Evolutionary conservation across 2,329 filamentous ascomycete species (phyloP).

Genomic region (Sporothrix protearum): DNA sequence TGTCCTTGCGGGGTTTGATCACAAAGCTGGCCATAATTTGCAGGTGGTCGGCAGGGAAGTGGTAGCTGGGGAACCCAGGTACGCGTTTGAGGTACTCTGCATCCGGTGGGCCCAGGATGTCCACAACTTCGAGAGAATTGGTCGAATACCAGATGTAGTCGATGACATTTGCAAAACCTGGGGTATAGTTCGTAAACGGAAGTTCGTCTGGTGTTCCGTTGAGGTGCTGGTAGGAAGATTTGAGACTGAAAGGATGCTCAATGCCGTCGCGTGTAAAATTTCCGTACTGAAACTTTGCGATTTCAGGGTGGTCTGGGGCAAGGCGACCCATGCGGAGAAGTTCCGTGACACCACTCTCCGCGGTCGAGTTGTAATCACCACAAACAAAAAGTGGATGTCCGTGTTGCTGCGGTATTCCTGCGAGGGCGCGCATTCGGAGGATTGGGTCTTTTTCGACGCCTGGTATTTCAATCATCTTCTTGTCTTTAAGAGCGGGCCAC

Average conservation of each 20-base stretch:
- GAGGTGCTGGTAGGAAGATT: constrained; percentile 81
- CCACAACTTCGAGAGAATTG: constrained; percentile 79
- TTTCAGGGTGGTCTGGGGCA: constrained; percentile 72
- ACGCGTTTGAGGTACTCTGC: constrained; percentile 79
- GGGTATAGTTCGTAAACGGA: constrained; percentile 94
- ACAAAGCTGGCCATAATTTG: constrained; percentile 86
- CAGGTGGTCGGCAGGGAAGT: constrained; percentile 91
- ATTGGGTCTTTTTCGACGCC: constrained; percentile 42
- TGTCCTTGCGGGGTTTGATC: constrained; percentile 82
- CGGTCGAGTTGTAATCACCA: constrained; percentile 92
- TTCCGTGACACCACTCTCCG: constrained; percentile 86
- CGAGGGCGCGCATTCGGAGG: constrained; percentile 69
- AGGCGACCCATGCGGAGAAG: constrained; percentile 78
- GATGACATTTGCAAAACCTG: constrained; percentile 85
- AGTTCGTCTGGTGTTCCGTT: constrained; percentile 79
- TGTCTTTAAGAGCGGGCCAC: constrained; percentile 76
- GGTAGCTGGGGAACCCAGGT: constrained; percentile 88
- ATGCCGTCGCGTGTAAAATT: constrained; percentile 91
- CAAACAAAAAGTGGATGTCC: constrained; percentile 85
- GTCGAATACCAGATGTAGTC: constrained; percentile 99
- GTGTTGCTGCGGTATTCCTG: constrained; percentile 81
- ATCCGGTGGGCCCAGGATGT: constrained; percentile 81
- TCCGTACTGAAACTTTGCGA: constrained; percentile 80
- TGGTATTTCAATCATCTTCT: constrained; percentile 55
- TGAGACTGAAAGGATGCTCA: constrained; percentile 88